Evolutionary conservation across 176 grass and related monocot species (phyloP).

Genomic region (Microstegium vimineum): DNA sequence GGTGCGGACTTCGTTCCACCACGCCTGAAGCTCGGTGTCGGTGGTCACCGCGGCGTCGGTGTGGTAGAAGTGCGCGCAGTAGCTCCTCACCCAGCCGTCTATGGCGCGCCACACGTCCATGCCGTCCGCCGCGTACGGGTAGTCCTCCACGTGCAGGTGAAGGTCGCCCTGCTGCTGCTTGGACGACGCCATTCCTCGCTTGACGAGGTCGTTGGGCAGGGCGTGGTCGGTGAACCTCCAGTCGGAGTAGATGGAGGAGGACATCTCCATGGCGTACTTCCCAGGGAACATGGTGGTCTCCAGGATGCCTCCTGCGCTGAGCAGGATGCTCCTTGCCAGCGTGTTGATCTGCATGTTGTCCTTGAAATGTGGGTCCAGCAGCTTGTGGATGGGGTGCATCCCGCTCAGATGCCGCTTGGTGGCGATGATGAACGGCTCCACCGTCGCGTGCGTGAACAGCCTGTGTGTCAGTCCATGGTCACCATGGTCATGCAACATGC

Average conservation of each 20-base stretch:
- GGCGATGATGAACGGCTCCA: slow-evolving; percentile 95
- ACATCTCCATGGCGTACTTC: slow-evolving; percentile 77
- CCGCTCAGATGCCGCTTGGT: slow-evolving; percentile 73
- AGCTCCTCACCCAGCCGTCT: slow-evolving; percentile 65
- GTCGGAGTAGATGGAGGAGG: slow-evolving; percentile 56
- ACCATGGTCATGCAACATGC: no score
- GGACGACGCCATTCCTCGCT: slow-evolving; percentile 67
- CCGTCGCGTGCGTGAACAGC: slow-evolving; percentile 79
- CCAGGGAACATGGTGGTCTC: slow-evolving; percentile 83
- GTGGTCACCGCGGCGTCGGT: slow-evolving; percentile 29
- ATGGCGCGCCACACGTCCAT: slow-evolving; percentile 86
- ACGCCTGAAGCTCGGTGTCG: slow-evolving; percentile 66
- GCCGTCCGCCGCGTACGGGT: slow-evolving; percentile 79
- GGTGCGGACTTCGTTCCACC: slow-evolving; percentile 71
- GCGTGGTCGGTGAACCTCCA: slow-evolving; percentile 84
- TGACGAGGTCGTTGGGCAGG: slow-evolving; percentile 76
- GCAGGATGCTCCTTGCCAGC: slow-evolving; percentile 77
- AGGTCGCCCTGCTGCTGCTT: no score
- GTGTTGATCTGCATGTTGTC: slow-evolving; percentile 92
- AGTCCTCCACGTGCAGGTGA: slow-evolving; percentile 64
- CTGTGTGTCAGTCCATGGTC: no score
- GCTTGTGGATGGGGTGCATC: slow-evolving; percentile 91
- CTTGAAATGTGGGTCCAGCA: slow-evolving; percentile 93
- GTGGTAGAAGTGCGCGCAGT: slow-evolving; percentile 70
- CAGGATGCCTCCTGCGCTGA: slow-evolving; percentile 59